Evolutionary conservation across 768 basidiomycete species (phyloP), one percentile per base, ranked within the genome.

Genomic region (Macrolepiota dolichaula): DNA sequence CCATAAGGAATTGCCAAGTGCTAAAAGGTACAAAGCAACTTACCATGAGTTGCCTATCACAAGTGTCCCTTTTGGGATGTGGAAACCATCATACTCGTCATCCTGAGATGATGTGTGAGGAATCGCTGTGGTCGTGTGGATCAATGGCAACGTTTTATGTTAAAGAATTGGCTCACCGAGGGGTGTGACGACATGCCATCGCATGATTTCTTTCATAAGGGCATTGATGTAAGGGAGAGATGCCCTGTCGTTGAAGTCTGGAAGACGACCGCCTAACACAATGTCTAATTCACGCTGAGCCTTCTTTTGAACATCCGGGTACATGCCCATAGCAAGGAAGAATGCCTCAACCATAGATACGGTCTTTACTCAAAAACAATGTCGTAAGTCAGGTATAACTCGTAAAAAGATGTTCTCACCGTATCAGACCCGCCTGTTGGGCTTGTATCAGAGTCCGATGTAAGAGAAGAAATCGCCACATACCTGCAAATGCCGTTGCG

Each of bases 31-130:
- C 15, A 44, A 19, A n/a, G 3, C 19, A 5, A 44, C 19, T 17
- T 7, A 70, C 73, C 73, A 71, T 55, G 65, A 62, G 44, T 75
- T 75, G 22, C 67, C 69, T 50, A 76, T 62, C 27, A 75, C 66
- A 10, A 73, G 68, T 1, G 74, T 72, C 9, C 73, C 76, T 36
- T 67, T 71, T 1, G 77, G 76, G 19, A 79, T 74, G 59, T 70
- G 67, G 44, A 62, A 66, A 5, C 68, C 71, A 62, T 62, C 11
- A 64, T 70, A 51, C 64, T 64, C 59, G 17, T 24, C 59, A 36
- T 53, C 57, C 38, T 51, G 50, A 9, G n/a, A 47, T 6, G 57
- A 51, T 13, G 51, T n/a, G 36, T 29, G 51, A 13, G 57, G 35
- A 57, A 57, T 1, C 5, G 44, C 60, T 61, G 50, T 6, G 17